Conservation (phyloP, 805 yeast genomes). For the Myxozyma vanderwaltii region DNA sequence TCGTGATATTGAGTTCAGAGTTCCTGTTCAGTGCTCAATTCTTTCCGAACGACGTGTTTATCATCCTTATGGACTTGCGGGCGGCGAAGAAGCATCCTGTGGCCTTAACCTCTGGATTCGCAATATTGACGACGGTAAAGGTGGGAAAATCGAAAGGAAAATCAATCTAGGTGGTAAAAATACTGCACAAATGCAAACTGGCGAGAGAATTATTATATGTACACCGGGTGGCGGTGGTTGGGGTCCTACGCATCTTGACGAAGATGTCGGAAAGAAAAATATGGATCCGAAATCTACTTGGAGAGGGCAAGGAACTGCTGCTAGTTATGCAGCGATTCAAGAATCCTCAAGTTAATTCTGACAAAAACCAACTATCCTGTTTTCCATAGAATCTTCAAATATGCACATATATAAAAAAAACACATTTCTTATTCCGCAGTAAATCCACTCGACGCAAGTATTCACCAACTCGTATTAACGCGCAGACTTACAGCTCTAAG, state of each 20-base stretch:
- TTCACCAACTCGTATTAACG: too few relatives aligned
- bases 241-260: conserved; percentile 46
- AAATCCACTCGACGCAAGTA: too few relatives aligned
- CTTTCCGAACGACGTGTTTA: conserved; percentile 81
- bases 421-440: too few relatives aligned
- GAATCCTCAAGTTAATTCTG: conserved; percentile 17
- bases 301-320: conserved; percentile 33
- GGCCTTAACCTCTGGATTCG: conserved; percentile 60
- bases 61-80: conserved; percentile 84
- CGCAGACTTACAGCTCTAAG: too few relatives aligned
- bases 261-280: conserved; percentile 6
- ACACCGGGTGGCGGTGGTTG: conserved; percentile 92
- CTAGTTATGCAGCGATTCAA: conserved; percentile 24
- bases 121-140: conserved; percentile 40
- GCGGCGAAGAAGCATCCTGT: conserved; percentile 74
- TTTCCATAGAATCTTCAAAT: too few relatives aligned
- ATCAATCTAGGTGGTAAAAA: conserved; percentile 68
- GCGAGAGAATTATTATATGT: conserved; percentile 65
- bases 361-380: too few relatives aligned
- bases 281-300: conserved; percentile 22
- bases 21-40: conserved; percentile 73
- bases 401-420: too few relatives aligned
- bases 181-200: conserved; percentile 56
- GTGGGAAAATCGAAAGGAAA: conserved; percentile 36
- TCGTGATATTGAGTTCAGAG: conserved; percentile 78